Conservation (phyloP, 1,284 basidiomycete genomes). For the Irpex sp. region DNA sequence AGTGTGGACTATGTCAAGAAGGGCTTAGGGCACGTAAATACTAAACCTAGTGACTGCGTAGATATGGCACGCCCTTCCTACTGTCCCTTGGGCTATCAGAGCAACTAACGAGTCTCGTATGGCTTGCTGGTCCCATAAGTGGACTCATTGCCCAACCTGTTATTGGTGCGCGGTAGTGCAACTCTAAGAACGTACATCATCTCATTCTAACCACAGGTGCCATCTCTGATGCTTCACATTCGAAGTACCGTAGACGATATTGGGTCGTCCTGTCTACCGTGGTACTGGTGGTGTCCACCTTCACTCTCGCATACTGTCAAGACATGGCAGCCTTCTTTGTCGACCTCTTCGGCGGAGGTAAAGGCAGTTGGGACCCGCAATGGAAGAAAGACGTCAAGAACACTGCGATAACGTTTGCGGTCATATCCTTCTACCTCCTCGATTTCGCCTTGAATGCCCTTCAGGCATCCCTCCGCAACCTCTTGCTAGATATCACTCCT, state of each 20-base stretch:
- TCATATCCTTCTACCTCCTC: conserved; percentile 90
- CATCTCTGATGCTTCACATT: conserved; percentile 89
- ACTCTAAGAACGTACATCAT: background rate
- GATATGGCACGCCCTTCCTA: conserved; percentile 94
- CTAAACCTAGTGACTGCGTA: conserved; percentile 25
- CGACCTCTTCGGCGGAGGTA: conserved; percentile 72
- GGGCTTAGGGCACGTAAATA: no score
- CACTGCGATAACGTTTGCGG: conserved; percentile 80
- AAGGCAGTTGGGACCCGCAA: conserved; percentile 88
- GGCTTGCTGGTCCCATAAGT: conserved; percentile 94
- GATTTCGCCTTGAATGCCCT: conserved; percentile 95
- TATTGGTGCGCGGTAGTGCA: conserved; percentile 58
- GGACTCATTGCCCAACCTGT: conserved; percentile 94
- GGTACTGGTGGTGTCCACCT: conserved; percentile 67
- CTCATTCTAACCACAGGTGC: conserved; percentile 52
- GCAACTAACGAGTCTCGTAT: conserved; percentile 89
- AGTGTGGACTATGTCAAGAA: conserved; percentile 20
- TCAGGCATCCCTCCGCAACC: conserved; percentile 89
- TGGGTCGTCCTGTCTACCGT: conserved; percentile 85
- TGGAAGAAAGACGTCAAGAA: conserved; percentile 57
- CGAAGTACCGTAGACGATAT: conserved; percentile 84
- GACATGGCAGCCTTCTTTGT: conserved; percentile 75
- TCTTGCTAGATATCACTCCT: conserved; percentile 88
- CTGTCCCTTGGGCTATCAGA: conserved; percentile 88
- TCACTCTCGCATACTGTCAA: conserved; percentile 84